Conservation (phyloP, 1,284 basidiomycete species). For the Erythrobasidium hasegawianum region DNA sequence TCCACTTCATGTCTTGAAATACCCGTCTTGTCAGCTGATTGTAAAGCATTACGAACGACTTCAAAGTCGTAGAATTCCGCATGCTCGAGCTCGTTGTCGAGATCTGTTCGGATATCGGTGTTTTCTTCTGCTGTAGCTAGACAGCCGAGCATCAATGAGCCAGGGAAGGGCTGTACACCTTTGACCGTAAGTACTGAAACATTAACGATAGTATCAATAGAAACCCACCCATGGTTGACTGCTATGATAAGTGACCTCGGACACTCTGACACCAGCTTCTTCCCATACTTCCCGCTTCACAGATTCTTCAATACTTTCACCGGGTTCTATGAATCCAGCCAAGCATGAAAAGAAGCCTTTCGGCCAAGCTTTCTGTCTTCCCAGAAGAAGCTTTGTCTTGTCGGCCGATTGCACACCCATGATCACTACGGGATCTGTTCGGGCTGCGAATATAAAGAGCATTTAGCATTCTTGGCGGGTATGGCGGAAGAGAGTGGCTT, state of each 20-base stretch:
- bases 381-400: conserved; percentile 78
- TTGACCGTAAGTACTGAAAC: no score
- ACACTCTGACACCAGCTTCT: conserved; percentile 83
- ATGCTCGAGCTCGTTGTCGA: conserved; percentile 95
- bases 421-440: conserved; percentile 67
- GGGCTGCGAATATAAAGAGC: background rate
- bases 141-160: conserved; percentile 50
- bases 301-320: conserved; percentile 92
- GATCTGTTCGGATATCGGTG: conserved; percentile 72
- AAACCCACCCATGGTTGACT: conserved; percentile 64
- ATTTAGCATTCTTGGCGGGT: no score
- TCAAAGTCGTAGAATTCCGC: conserved; percentile 80
- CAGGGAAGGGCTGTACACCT: conserved; percentile 44
- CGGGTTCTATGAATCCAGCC: conserved; percentile 83
- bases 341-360: conserved; percentile 74
- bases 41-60: conserved; percentile 64
- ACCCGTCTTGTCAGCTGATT: conserved; percentile 57
- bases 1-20: conserved; percentile 61
- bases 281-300: conserved; percentile 91
- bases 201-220: no score
- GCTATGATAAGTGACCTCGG: conserved; percentile 80
- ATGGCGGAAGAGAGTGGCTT: no score
- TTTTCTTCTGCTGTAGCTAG: conserved; percentile 40
- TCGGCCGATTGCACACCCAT: conserved; percentile 76
- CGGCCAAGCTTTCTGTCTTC: conserved; percentile 60